phyloP scores from a whole-genome alignment of 139 green algal species.

The Chlorella sp. region DNA sequence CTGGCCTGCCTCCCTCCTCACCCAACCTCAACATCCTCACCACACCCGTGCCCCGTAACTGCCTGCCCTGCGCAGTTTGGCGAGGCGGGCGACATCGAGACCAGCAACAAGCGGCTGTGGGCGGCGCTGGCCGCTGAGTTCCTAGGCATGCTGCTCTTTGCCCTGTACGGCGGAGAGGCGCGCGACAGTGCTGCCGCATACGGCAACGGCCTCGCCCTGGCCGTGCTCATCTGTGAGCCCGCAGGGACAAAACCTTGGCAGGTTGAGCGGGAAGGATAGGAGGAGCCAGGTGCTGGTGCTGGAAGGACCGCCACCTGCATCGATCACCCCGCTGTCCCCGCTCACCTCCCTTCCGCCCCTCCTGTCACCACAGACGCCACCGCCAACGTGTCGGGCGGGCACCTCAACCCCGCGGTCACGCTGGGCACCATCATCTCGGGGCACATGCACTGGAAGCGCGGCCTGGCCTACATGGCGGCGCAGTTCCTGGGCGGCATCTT shows the following conservation, averaged over 20 bases:
- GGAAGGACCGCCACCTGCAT: too few relatives aligned
- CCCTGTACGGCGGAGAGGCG: constrained; percentile 30
- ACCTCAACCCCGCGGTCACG: constrained; percentile 80
- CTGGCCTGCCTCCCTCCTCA: not conserved
- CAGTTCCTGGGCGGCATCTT: constrained; percentile 74
- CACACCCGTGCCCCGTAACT: not conserved
- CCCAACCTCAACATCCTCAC: not conserved
- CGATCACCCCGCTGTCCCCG: too few relatives aligned
- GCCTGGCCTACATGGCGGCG: constrained; percentile 69
- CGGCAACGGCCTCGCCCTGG: constrained; percentile 62
- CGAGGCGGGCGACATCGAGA: constrained; percentile 10
- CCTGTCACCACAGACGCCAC: constrained; percentile 48
- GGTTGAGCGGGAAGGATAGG: too few relatives aligned
- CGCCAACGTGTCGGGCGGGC: constrained; percentile 70
- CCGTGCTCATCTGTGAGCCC: constrained; percentile 52
- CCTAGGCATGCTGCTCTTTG: constrained; percentile 57
- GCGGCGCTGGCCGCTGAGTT: constrained; percentile 64
- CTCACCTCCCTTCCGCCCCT: too few relatives aligned
- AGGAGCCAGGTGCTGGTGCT: too few relatives aligned
- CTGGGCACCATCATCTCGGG: constrained; percentile 79
- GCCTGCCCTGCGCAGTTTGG: constrained; percentile 10
- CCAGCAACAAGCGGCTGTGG: constrained; percentile 41
- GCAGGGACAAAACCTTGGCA: too few relatives aligned
- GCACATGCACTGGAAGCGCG: constrained; percentile 74
- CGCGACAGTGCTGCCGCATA: constrained; percentile 22